phyloP scores from a whole-genome alignment of 441 rosid genomes.

The Sinapis alba region DNA sequence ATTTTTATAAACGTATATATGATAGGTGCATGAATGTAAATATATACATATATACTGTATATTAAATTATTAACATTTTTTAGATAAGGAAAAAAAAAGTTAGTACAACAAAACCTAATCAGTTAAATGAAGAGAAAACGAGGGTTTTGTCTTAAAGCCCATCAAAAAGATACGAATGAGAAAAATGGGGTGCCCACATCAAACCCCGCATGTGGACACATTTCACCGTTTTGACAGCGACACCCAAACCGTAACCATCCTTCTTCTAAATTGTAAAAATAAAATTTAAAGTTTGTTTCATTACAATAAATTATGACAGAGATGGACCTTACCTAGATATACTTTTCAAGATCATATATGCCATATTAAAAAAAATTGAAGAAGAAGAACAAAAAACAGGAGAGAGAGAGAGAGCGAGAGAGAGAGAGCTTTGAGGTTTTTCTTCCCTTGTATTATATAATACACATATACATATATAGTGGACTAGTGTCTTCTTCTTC shows the following conservation, averaged over 20 bases:
- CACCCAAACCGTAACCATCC: slow-evolving; percentile 42
- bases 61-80: not conserved
- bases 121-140: slow-evolving; percentile 43
- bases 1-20: not conserved
- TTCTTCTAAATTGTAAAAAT: slow-evolving; percentile 24
- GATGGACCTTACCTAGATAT: slow-evolving; percentile 29
- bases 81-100: not conserved
- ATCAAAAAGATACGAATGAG: slow-evolving; percentile 40
- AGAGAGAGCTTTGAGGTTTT: slow-evolving; percentile 39
- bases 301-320: slow-evolving; percentile 17
- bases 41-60: not conserved
- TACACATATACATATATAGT: not conserved
- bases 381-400: slow-evolving; percentile 27
- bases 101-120: slow-evolving; percentile 41
- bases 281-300: not conserved
- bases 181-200: slow-evolving; percentile 33
- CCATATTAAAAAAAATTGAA: slow-evolving; percentile 7
- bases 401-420: slow-evolving; percentile 6
- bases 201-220: slow-evolving; percentile 43
- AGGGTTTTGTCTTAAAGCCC: slow-evolving; percentile 44
- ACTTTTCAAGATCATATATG: slow-evolving; percentile 39
- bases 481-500: slow-evolving; percentile 38
- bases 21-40: not conserved
- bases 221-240: slow-evolving; percentile 46
- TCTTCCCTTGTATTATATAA: slow-evolving; percentile 27